Percentiles rank a stretch among this genome's conserved stretches.
phyloP scores from a whole-genome alignment of 163 green algal species.

The Prototheca wickerhamii region DNA sequence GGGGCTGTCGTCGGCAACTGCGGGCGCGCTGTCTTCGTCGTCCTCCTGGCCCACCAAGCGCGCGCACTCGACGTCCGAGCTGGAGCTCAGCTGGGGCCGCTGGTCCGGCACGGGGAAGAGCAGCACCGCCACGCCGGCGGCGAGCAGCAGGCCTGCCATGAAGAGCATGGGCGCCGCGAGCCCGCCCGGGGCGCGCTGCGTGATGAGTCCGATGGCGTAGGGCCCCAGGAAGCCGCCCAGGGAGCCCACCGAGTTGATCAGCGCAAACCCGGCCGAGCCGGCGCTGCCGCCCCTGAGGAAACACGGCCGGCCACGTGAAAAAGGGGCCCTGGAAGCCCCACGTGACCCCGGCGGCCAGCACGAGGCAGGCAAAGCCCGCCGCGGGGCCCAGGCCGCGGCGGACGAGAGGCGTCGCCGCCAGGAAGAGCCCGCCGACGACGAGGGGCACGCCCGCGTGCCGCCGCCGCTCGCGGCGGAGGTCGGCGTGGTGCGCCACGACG shows the following conservation, averaged over 20 bases:
- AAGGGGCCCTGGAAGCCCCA: slow-evolving; percentile 41
- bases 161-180: slow-evolving; percentile 15
- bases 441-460: slow-evolving; percentile 14
- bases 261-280: slow-evolving; percentile 19
- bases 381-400: neutral
- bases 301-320: slow-evolving; percentile 33
- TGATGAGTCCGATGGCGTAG: slow-evolving; percentile 24
- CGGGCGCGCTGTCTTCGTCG: too few species aligned
- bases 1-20: too few species aligned
- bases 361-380: slow-evolving; percentile 21
- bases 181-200: slow-evolving; percentile 7
- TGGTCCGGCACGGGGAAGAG: slow-evolving; percentile 13
- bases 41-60: too few species aligned
- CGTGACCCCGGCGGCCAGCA: slow-evolving; percentile 10
- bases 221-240: slow-evolving; percentile 36
- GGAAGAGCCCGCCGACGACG: slow-evolving; percentile 1
- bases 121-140: slow-evolving; percentile 14
- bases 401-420: slow-evolving; percentile 1
- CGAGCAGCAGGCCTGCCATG: slow-evolving; percentile 12
- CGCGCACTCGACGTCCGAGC: too few species aligned
- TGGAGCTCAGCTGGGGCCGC: neutral
- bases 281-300: slow-evolving; percentile 16
- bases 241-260: slow-evolving; percentile 34
- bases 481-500: slow-evolving; percentile 1
- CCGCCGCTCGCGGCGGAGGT: slow-evolving; percentile 11